These are phyloP conservation scores for Fraxinus paxiana DNA, from an alignment of 305 asterid species.

Conservation along the genomic window DNA sequence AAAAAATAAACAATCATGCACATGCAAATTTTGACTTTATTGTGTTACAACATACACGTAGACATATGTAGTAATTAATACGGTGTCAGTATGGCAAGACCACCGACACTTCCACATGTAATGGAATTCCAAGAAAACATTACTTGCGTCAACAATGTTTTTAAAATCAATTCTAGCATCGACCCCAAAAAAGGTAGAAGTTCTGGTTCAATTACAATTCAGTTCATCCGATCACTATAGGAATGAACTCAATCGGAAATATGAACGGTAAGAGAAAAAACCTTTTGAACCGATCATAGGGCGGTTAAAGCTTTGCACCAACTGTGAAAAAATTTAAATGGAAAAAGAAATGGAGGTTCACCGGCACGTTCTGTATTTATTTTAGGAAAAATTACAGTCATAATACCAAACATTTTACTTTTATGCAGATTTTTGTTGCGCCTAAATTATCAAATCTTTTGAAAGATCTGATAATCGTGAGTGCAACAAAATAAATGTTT, in stretches of 20 bases:
- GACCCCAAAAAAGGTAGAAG: not conserved
- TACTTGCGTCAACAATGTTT: not conserved
- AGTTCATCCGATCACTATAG: too few species aligned
- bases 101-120: conserved; percentile 32
- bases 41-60: not conserved
- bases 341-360: not conserved
- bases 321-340: not conserved
- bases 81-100: not conserved
- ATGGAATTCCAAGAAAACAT: not conserved
- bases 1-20: not conserved
- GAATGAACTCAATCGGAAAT: too few species aligned
- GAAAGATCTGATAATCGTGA: not conserved
- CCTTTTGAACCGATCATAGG: too few species aligned
- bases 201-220: too few species aligned
- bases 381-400: too few species aligned
- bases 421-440: too few species aligned
- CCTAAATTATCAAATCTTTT: too few species aligned
- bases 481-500: too few species aligned
- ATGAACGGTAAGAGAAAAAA: too few species aligned
- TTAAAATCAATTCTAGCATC: not conserved
- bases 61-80: not conserved
- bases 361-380: not conserved
- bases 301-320: too few species aligned
- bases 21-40: not conserved
- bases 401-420: too few species aligned